These are phyloP conservation scores for Melanomma pulvis-pyrius DNA, from an alignment of 495 filamentous ascomycete genomes.

Conservation along the genomic window DNA sequence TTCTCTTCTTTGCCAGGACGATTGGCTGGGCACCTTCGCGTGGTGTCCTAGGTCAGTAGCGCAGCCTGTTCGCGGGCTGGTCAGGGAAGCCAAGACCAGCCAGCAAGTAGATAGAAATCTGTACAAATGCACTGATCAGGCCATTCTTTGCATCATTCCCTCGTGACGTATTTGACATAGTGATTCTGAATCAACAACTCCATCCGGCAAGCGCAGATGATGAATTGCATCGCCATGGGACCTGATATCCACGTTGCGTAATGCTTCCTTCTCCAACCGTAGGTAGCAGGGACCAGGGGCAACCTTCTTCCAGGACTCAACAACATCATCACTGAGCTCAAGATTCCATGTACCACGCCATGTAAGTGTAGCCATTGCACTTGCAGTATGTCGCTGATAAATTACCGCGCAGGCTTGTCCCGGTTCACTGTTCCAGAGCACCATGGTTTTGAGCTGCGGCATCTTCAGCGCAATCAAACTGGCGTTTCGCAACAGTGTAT, in stretches of 20 bases:
- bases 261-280: constrained; percentile 16
- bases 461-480: constrained; percentile 18
- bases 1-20: constrained; percentile 13
- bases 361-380: constrained; percentile 23
- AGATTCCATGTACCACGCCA: constrained; percentile 20
- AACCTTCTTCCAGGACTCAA: constrained; percentile 19
- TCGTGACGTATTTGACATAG: constrained; percentile 19
- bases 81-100: constrained; percentile 14
- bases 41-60: constrained; percentile 15
- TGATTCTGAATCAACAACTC: constrained; percentile 21
- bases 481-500: constrained; percentile 21
- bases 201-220: constrained; percentile 21
- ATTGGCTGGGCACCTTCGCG: constrained; percentile 13
- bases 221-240: constrained; percentile 21
- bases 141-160: constrained; percentile 17
- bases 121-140: constrained; percentile 21
- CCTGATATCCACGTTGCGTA: constrained; percentile 20
- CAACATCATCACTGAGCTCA: constrained; percentile 19
- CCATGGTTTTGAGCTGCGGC: constrained; percentile 20
- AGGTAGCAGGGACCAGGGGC: constrained; percentile 13
- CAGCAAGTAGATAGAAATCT: constrained; percentile 16
- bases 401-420: constrained; percentile 17
- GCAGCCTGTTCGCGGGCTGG: constrained; percentile 14
- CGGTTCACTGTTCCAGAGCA: constrained; percentile 22
- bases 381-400: constrained; percentile 19